phyloP scores from a whole-genome alignment of 345 rosid species.

The Pistacia integerrima region DNA sequence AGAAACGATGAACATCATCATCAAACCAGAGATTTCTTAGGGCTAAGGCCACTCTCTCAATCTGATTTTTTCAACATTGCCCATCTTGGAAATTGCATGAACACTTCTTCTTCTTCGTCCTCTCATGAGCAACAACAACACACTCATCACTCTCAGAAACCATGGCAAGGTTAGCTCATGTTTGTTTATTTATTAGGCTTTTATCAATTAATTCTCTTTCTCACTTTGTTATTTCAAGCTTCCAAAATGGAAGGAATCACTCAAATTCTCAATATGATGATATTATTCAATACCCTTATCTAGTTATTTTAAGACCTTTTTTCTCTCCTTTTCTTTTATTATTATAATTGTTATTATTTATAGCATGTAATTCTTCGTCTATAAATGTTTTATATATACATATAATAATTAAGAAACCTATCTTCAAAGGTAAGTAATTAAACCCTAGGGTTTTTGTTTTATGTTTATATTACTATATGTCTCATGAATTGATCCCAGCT shows the following conservation, averaged over 20 bases:
- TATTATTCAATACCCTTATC: constrained; percentile 17
- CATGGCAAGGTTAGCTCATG: constrained; percentile 62
- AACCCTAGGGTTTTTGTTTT: too few relatives aligned
- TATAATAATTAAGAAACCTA: not conserved
- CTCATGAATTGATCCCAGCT: not conserved
- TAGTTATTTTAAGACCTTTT: constrained; percentile 7
- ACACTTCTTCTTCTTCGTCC: constrained; percentile 20
- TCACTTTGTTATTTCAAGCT: constrained; percentile 10
- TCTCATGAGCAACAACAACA: constrained; percentile 37
- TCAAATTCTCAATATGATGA: constrained; percentile 1
- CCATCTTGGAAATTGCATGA: constrained; percentile 61
- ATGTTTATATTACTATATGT: not conserved
- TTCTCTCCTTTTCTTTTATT: not conserved
- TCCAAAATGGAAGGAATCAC: constrained; percentile 50
- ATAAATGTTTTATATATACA: not conserved
- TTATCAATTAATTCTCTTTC: constrained; percentile 9
- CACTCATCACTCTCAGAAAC: constrained; percentile 39
- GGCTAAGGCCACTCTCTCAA: constrained; percentile 69
- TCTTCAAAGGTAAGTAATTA: too few relatives aligned
- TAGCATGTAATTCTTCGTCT: not conserved
- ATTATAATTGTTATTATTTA: too few relatives aligned
- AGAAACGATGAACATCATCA: not conserved
- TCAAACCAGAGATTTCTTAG: constrained; percentile 83
- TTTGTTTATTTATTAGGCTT: not conserved
- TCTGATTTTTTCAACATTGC: constrained; percentile 70